Conservation (phyloP, 371 early-diverging fungal genomes). For the Apophysomyces sp. region DNA sequence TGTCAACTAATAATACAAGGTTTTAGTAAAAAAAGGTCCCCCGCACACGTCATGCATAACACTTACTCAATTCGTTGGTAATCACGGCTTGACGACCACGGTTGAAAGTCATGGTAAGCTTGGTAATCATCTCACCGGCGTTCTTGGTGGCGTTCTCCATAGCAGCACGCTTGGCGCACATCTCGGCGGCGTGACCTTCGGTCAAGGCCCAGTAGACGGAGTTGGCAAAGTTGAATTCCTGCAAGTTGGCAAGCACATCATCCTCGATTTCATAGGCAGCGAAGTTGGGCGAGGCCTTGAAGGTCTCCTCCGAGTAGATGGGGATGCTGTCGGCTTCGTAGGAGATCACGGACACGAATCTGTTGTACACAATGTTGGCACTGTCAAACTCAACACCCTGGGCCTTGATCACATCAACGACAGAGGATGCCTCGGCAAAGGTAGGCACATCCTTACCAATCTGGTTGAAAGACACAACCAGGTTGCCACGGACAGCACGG, state of each 20-base stretch:
- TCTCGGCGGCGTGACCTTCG: constrained; percentile 97
- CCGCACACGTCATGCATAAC: background rate
- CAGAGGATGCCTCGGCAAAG: constrained; percentile 85
- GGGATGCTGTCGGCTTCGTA: constrained; percentile 80
- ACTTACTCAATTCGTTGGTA: constrained; percentile 91
- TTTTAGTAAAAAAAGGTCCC: background rate
- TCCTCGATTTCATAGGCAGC: constrained; percentile 90
- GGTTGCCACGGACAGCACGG: constrained; percentile 74
- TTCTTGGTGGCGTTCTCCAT: constrained; percentile 99
- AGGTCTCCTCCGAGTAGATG: constrained; percentile 65
- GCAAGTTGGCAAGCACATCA: constrained; percentile 84
- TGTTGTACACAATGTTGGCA: constrained; percentile 89
- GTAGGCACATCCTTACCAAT: constrained; percentile 89
- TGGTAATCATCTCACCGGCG: constrained; percentile 85
- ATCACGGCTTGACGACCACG: constrained; percentile 96
- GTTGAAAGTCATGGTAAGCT: constrained; percentile 86
- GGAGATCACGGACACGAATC: constrained; percentile 91
- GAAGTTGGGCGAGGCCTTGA: constrained; percentile 86
- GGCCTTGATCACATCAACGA: constrained; percentile 78
- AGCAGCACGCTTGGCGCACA: constrained; percentile 96
- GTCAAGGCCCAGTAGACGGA: constrained; percentile 91
- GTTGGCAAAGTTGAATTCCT: constrained; percentile 95
- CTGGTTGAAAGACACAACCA: constrained; percentile 84
- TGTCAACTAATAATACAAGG: constrained; percentile 65
- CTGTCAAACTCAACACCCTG: constrained; percentile 70